Base-by-base conservation (phyloP, 2,329 filamentous ascomycete genomes). In the Botrytis cinerea region DNA sequence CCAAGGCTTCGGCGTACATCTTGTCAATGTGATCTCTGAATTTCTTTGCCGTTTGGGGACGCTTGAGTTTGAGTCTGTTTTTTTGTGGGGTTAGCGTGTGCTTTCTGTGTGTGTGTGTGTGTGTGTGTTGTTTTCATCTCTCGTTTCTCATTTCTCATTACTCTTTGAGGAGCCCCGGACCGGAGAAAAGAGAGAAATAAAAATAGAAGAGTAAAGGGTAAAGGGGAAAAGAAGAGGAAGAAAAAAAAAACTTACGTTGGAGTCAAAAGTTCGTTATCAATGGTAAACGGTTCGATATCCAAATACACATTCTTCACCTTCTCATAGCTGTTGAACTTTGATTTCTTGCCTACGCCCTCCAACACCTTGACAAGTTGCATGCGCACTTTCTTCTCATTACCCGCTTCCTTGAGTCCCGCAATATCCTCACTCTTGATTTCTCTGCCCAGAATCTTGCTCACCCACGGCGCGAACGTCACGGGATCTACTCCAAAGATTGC, bases 311-410 rank as follows among this genome's bases (percentile, higher is more conserved):
- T 92, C 81, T 88, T 89, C 64, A 98, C 91, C 76, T 90, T 89
- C 86, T 99, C 96, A 79, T 93, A 98, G 77, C 91, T 93, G 81
- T 97, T 96, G 83, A 99, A 95, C 84, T 96, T 97, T 82, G 93
- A 90, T 84, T 91, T 91, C 84, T 88, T 92, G 61, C 89, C 94
- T 74, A 97, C 92, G 72, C 86, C 88, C 74, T 96, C 92, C 48
- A 99, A 85, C 77, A 96, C 89, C 82, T 91, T 92, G 76, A 97
- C 81, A 73, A 97, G 91, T 2, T 93, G 92, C 79, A 89, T 88
- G 77, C 89, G 87, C 35, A 99, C 89, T 80, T 90, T 90, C 69
- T 89, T 86, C 77, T 97, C 90, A 74, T 86, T 85, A 54, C 90
- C 87, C 0, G 91, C 93, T 4, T 87, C 86, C 81, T 88, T 88